Conservation (phyloP, 805 yeast genomes). For the Saturnispora dispora region DNA sequence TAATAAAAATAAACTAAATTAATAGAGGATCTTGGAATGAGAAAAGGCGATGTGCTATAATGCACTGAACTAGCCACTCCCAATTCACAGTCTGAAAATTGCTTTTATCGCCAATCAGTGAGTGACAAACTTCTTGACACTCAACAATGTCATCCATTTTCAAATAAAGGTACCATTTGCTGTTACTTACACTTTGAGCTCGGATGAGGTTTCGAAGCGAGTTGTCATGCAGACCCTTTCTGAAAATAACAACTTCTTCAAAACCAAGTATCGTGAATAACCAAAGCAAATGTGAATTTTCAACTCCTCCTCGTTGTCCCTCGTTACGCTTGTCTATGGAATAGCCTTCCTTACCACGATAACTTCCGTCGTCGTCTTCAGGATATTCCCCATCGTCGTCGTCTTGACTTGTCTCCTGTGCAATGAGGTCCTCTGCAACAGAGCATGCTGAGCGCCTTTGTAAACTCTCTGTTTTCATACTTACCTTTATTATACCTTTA, state of each 20-base stretch:
- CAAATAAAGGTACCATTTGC: not conserved
- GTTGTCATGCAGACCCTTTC: not conserved
- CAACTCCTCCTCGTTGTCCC: not conserved
- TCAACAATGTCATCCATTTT: not conserved
- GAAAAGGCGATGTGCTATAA: not conserved
- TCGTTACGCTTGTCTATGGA: not conserved
- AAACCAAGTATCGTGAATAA: not conserved
- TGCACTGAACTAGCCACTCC: not conserved
- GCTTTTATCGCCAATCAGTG: not conserved
- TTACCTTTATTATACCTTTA: not conserved
- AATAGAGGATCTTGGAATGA: not conserved
- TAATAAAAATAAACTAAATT: too few relatives aligned
- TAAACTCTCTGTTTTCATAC: not conserved
- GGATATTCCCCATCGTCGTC: slow-evolving; percentile 3
- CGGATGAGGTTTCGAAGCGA: not conserved
- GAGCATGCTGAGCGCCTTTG: slow-evolving; percentile 16
- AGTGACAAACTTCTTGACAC: not conserved
- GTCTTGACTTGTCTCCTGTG: not conserved
- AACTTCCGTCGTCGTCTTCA: not conserved
- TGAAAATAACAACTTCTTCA: not conserved
- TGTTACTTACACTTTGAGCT: not conserved
- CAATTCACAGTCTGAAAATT: not conserved
- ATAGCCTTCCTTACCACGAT: not conserved
- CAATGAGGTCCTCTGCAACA: not conserved
- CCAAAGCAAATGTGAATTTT: not conserved